phyloP scores from a whole-genome alignment of 768 basidiomycete genomes.

The Macrolepiota fuliginosa region DNA sequence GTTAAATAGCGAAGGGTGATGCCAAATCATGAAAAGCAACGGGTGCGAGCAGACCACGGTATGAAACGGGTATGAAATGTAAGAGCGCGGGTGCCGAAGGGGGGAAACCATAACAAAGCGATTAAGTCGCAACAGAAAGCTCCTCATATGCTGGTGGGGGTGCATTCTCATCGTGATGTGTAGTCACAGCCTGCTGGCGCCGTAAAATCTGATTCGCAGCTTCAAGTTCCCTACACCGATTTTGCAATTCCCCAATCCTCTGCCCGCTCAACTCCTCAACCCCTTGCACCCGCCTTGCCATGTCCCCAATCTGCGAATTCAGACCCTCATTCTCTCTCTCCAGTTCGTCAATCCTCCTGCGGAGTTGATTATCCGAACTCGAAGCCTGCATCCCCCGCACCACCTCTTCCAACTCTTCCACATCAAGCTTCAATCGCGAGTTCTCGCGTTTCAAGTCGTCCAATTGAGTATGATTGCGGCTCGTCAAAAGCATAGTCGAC shows the following conservation, averaged over 20 bases:
- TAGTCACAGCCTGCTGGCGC: conserved; percentile 4
- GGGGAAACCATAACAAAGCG: too few relatives aligned
- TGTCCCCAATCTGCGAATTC: conserved; percentile 29
- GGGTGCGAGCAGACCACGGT: too few relatives aligned
- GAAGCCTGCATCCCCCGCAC: conserved; percentile 28
- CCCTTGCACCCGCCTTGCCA: conserved; percentile 19
- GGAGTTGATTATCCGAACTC: conserved; percentile 24
- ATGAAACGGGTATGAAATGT: too few relatives aligned
- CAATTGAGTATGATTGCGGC: conserved; percentile 24
- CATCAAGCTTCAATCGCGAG: conserved; percentile 25
- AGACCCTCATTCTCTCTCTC: conserved; percentile 34
- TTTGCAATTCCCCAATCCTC: conserved; percentile 23
- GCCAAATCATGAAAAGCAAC: too few relatives aligned
- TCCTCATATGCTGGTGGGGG: conserved; percentile 36
- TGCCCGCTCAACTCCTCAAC: conserved; percentile 23
- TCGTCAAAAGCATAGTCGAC: conserved; percentile 32
- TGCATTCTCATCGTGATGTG: conserved; percentile 21
- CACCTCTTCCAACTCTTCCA: conserved; percentile 31
- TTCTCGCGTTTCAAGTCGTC: conserved; percentile 35
- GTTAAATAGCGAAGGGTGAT: too few relatives aligned
- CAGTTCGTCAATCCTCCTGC: conserved; percentile 24
- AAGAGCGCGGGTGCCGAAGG: too few relatives aligned
- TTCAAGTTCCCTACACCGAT: conserved; percentile 28
- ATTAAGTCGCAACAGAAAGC: conserved; percentile 14
- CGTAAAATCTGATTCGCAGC: conserved; percentile 15